A percentile compares a stretch with the other conserved stretches of the same genome.
Conservation (phyloP, 2,329 filamentous ascomycete species). For the Byssochlamys sp. region DNA sequence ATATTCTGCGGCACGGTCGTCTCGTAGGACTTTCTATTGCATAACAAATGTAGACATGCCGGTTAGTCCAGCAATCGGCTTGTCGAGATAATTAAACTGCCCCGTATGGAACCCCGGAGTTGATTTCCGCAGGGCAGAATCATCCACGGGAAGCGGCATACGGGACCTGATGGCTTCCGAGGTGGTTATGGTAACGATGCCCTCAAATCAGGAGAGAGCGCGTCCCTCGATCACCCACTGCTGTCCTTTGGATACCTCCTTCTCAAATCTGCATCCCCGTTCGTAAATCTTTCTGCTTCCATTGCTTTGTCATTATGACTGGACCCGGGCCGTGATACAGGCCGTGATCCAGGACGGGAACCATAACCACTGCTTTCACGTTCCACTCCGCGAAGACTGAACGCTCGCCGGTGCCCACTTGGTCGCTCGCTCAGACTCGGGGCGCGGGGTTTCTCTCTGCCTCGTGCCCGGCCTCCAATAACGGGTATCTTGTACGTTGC, state of each 20-base stretch:
- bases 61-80: neutral
- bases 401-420: constrained; percentile 12
- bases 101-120: neutral
- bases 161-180: neutral
- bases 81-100: neutral
- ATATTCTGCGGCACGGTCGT: neutral
- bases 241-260: neutral
- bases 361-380: neutral
- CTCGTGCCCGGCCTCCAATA: constrained; percentile 52
- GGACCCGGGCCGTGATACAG: neutral
- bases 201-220: neutral
- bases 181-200: neutral
- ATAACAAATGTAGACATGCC: neutral
- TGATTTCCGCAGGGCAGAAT: neutral
- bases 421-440: constrained; percentile 41
- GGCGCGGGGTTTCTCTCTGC: constrained; percentile 50
- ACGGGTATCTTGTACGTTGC: constrained; percentile 50
- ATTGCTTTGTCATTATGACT: neutral
- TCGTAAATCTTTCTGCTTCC: neutral
- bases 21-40: neutral
- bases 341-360: neutral
- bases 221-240: neutral
- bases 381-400: constrained; percentile 11
- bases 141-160: neutral
- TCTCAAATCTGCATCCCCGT: neutral